Evolutionary conservation across 2,329 filamentous ascomycete species (phyloP), one percentile per base, ranked within the genome.

Genomic region (Alternaria ventricosa): DNA sequence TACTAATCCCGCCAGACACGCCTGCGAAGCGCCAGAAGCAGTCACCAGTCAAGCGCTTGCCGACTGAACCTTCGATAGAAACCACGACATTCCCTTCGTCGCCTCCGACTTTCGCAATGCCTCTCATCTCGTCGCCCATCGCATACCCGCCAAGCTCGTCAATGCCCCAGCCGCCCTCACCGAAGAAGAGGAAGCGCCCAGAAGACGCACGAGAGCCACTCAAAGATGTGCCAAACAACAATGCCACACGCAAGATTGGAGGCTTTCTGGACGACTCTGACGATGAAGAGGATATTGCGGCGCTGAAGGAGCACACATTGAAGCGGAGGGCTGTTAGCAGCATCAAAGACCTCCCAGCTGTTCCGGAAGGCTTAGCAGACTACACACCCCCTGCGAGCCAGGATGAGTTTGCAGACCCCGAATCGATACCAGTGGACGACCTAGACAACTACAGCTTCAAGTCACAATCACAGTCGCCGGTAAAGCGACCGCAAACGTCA

Each of bases 101-200:
- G 27, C 82, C 83, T 43, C 87, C 85, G n/a, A 75, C 68, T 71
- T 73, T 84, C 84, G 86, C 85, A 58, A 91, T 91, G 88, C 80
- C 87, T 25, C 83, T 85, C 41, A 83, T 86, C 43, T 90, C 89
- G 7, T 89, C 89, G 13, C 87, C 89, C 3, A 78, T 89, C 20
- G 74, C 82, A 25, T 87, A 87, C 63, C 87, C 87, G 3, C 78
- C 82, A 7, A 87, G 83, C 71, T 87, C 87, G 2, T 78, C 80
- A 5, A 61, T 72, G 27, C 77, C 78, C 13, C 66, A 70, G n/a
- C 55, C 61, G 54, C 60, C 78, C 63, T 78, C 81, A 53, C 75
- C 79, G 9, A 77, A 77, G 66, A 82, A 82, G 65, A 72, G 78
- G 51, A 81, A 80, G 67, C 75, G 75, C 33, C 61, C 72, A 8